Evolutionary conservation across 352 stramenopile species (phyloP), one percentile per base, ranked within the genome.

Genomic region (Phytophthora pisi): DNA sequence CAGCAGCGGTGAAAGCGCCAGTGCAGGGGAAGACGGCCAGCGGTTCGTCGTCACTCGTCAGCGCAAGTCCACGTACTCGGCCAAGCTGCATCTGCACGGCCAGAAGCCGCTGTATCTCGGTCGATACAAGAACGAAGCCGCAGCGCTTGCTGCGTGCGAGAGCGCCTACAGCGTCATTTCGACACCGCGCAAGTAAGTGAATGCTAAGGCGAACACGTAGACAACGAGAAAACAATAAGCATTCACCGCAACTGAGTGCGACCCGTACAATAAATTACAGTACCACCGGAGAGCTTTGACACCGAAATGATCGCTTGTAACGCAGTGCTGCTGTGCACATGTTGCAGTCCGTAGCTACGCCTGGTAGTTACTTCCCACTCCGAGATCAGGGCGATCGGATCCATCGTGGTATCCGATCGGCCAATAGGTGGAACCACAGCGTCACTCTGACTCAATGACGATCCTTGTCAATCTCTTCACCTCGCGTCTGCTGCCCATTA

Each of bases 71-170:
- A 88, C 78, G 38, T 91, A 81, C 61, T 75, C 76, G 2, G 84
- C 84, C 45, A 84, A 85, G 34, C 65, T 92, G 28, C 74, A 89
- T 53, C 54, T 91, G 20, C 66, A 72, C 7, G 82, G 81, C 0
- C 82, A 90, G 45, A 92, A 91, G 10, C 82, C 81, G 30, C 71
- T 92, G 9, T 91, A 92, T 40, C 53, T 92, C 5, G 84, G 84
- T 2, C 72, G 84, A 30, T 92, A 88, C 70, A 82, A 81, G 57
- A 90, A 68, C 34, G 79, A 91, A 74, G 79, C 77, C 5, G 81
- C 84, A 2, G 84, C 84, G 8, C 68, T 82, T 30, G 77, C 76
- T 20, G 84, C 81, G 3, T 92, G 82, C 31, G 83, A 92, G 40
- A 81, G 63, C 54, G 84, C 82, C 1, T 88, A 79, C 53, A 74